Conservation (phyloP, 1,284 basidiomycete species). For the Apiotrichum brassicae region DNA sequence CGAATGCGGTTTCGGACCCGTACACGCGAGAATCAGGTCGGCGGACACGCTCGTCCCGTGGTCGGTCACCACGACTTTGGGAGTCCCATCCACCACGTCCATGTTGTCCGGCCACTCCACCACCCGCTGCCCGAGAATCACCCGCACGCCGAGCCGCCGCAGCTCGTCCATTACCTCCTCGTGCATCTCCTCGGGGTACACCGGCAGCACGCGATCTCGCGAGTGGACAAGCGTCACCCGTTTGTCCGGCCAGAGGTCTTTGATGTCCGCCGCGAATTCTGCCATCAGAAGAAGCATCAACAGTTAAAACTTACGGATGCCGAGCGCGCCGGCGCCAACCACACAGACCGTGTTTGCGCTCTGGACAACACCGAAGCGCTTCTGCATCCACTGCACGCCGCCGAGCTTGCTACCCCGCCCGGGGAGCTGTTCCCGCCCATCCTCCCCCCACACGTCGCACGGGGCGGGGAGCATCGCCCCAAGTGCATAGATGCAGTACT, state of each 20-base stretch:
- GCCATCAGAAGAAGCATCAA: not conserved
- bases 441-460: constrained; percentile 41
- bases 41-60: constrained; percentile 57
- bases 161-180: constrained; percentile 37
- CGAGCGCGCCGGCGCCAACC: constrained; percentile 50
- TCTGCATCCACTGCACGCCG: constrained; percentile 26
- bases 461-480: constrained; percentile 44
- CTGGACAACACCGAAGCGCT: constrained; percentile 30
- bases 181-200: constrained; percentile 48
- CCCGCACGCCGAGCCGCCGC: constrained; percentile 42
- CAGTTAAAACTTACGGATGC: constrained; percentile 44
- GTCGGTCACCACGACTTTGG: constrained; percentile 53
- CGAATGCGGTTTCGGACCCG: constrained; percentile 68
- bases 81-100: constrained; percentile 28
- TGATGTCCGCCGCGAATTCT: constrained; percentile 51
- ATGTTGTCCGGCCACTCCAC: constrained; percentile 35
- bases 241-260: constrained; percentile 46
- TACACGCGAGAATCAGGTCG: constrained; percentile 67
- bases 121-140: constrained; percentile 47
- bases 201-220: constrained; percentile 45
- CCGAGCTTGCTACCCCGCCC: constrained; percentile 35
- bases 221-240: constrained; percentile 50
- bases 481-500: constrained; percentile 49
- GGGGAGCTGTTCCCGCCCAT: constrained; percentile 16
- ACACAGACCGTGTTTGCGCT: constrained; percentile 44